Evolutionary conservation across 805 yeast genomes (phyloP).

Genomic region (Wickerhamomyces strasburgensis): DNA sequence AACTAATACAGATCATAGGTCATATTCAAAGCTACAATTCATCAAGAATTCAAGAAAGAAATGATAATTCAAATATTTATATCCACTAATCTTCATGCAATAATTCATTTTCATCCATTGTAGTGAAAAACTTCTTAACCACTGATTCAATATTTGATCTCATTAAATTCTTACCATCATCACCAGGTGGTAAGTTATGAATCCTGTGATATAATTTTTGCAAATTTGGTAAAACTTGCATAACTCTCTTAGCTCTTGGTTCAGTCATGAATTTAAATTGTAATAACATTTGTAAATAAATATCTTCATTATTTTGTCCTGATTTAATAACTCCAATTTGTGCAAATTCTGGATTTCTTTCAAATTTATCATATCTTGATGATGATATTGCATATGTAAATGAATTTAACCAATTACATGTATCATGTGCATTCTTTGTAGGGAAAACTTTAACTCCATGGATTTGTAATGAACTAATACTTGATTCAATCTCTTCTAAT

Average conservation of each 20-base stretch:
- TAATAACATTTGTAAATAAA: conserved; percentile 44
- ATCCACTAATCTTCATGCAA: conserved; percentile 7
- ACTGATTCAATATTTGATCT: conserved; percentile 47
- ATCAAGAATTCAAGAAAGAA: conserved; percentile 14
- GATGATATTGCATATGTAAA: conserved; percentile 52
- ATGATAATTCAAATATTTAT: conserved; percentile 1
- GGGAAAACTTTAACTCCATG: conserved; percentile 46
- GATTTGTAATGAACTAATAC: conserved; percentile 43
- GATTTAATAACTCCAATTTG: conserved; percentile 52
- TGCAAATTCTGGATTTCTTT: conserved; percentile 50
- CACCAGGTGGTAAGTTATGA: conserved; percentile 32
- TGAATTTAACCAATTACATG: conserved; percentile 48
- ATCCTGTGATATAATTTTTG: conserved; percentile 23
- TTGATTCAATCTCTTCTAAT: conserved; percentile 32
- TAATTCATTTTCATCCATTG: conserved; percentile 45
- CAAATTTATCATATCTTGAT: conserved; percentile 49
- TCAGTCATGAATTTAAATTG: conserved; percentile 58
- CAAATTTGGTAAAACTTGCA: conserved; percentile 37
- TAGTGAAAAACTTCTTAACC: conserved; percentile 42
- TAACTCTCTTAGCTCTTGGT: conserved; percentile 42
- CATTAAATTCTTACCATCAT: conserved; percentile 40
- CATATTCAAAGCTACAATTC: conserved; percentile 17
- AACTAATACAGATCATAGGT: conserved; percentile 16
- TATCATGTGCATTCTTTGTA: conserved; percentile 41
- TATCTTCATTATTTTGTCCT: conserved; percentile 43